Evolutionary conservation across 768 basidiomycete species (phyloP).

Genomic region (Naganishia kalamii): DNA sequence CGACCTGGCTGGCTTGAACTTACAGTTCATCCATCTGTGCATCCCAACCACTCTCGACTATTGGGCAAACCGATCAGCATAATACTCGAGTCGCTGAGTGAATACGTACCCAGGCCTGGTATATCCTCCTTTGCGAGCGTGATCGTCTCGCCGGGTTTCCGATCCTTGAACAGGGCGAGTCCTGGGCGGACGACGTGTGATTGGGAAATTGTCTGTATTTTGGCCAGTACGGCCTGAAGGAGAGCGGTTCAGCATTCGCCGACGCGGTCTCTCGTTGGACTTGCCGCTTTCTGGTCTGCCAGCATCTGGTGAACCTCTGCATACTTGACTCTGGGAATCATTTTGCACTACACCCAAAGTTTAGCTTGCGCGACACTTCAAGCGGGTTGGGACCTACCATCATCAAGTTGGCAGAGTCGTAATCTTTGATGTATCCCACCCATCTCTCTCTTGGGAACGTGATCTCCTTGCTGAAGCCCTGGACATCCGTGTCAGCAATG

Average conservation of each 20-base stretch:
- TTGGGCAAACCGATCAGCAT: not conserved
- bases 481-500: not conserved
- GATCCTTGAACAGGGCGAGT: slow-evolving; percentile 65
- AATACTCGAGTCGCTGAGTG: not conserved
- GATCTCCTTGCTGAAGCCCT: slow-evolving; percentile 93
- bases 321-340: slow-evolving; percentile 89
- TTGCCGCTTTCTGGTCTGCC: slow-evolving; percentile 67
- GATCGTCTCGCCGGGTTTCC: slow-evolving; percentile 49
- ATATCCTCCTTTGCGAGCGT: slow-evolving; percentile 66
- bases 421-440: slow-evolving; percentile 99
- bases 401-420: slow-evolving; percentile 99
- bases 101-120: slow-evolving; percentile 70
- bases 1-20: slow-evolving; percentile 37
- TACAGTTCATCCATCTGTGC: slow-evolving; percentile 70
- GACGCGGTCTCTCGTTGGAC: not conserved
- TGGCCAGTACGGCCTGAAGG: slow-evolving; percentile 64
- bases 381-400: slow-evolving; percentile 49
- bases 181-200: slow-evolving; percentile 83
- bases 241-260: not conserved
- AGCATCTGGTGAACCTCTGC: slow-evolving; percentile 70
- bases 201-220: slow-evolving; percentile 76
- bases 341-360: slow-evolving; percentile 57
- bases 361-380: not conserved
- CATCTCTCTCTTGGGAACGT: slow-evolving; percentile 81
- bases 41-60: slow-evolving; percentile 90